Evolutionary conservation across 2,329 filamentous ascomycete species (phyloP).

Genomic region (Venturia aucupariae): DNA sequence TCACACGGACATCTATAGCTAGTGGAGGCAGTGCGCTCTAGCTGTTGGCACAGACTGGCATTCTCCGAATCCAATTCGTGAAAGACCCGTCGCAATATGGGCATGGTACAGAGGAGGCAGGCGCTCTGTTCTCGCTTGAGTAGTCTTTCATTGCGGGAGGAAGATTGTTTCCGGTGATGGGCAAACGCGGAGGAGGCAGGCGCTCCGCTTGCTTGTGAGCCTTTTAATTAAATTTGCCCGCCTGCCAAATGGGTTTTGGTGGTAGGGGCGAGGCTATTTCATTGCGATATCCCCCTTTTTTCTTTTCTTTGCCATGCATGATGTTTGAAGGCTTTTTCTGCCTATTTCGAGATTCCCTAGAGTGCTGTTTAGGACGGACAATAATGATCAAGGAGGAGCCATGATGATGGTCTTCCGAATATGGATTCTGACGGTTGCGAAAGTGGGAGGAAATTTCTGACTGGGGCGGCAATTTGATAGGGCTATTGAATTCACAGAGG

Average conservation of each 20-base stretch:
- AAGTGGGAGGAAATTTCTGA: neutral
- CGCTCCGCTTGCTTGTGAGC: neutral
- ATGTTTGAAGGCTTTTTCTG: neutral
- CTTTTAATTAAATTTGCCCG: neutral
- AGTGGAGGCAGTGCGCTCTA: conserved; percentile 14
- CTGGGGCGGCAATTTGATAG: neutral
- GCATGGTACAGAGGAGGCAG: conserved; percentile 14
- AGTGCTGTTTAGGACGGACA: neutral
- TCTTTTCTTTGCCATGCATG: neutral
- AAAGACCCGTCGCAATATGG: neutral
- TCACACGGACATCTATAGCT: neutral
- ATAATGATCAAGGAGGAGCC: neutral
- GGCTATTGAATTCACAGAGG: neutral
- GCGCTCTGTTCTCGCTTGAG: conserved; percentile 13
- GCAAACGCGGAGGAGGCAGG: conserved; percentile 1
- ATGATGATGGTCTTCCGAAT: conserved; percentile 10
- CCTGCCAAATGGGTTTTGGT: neutral
- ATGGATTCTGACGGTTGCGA: neutral
- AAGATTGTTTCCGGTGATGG: neutral
- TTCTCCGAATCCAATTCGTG: neutral
- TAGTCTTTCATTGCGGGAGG: neutral
- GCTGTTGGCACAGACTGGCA: neutral
- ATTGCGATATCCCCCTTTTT: neutral
- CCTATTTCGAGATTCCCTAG: neutral
- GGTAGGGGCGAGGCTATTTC: neutral